These are phyloP conservation scores for Fusarium lyarnte DNA, from an alignment of 2,329 filamentous ascomycete species.

Conservation along the genomic window DNA sequence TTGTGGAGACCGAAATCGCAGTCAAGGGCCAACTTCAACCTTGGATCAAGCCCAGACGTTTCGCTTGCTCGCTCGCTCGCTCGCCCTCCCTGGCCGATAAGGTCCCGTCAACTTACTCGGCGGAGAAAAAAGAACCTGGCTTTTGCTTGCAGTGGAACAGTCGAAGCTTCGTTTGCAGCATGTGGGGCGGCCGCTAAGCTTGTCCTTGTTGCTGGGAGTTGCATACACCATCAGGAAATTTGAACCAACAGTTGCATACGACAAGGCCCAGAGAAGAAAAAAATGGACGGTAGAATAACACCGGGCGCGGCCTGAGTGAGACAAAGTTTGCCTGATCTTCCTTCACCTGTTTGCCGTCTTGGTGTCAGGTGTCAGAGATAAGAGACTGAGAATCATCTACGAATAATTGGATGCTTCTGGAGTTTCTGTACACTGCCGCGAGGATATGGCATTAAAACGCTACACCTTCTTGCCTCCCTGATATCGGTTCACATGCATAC, in stretches of 20 bases:
- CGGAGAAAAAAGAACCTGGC: constrained; percentile 15
- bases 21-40: constrained; percentile 8
- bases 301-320: constrained; percentile 32
- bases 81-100: constrained; percentile 31
- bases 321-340: constrained; percentile 14
- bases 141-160: constrained; percentile 6
- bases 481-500: background rate
- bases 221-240: constrained; percentile 33
- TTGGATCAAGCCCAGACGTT: constrained; percentile 14
- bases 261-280: constrained; percentile 28
- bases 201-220: constrained; percentile 26
- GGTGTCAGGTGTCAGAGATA: background rate
- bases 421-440: constrained; percentile 8
- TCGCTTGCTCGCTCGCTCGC: background rate
- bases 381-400: background rate
- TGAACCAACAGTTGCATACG: constrained; percentile 26
- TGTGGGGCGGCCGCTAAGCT: constrained; percentile 34
- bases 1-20: constrained; percentile 31
- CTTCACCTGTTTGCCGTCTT: background rate
- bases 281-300: constrained; percentile 9
- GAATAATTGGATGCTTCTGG: background rate
- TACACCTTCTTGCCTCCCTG: background rate
- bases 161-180: constrained; percentile 40
- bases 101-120: constrained; percentile 12
- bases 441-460: background rate